phyloP scores from a whole-genome alignment of 352 stramenopile genomes.

The Phytophthora idaei region DNA sequence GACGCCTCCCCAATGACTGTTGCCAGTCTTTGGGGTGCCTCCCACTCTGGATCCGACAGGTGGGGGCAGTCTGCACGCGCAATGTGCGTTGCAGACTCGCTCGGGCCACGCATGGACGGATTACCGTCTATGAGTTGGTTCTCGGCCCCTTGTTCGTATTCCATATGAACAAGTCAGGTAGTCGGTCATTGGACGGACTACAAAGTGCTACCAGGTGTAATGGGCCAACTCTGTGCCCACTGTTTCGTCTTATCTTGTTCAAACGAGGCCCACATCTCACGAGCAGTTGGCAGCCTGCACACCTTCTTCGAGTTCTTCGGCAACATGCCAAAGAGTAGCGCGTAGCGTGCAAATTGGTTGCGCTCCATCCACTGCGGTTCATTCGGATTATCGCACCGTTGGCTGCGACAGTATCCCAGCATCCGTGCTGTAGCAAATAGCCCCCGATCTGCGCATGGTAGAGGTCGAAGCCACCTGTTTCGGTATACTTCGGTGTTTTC shows the following conservation, averaged over 20 bases:
- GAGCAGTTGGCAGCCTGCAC: neutral
- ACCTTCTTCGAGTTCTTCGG: conserved; percentile 11
- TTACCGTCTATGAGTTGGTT: no score
- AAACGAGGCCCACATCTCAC: conserved; percentile 6
- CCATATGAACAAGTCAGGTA: no score
- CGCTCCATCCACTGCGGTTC: conserved; percentile 5
- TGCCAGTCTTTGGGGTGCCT: no score
- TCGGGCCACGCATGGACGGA: no score
- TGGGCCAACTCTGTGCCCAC: no score
- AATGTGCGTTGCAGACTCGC: no score
- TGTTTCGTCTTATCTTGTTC: neutral
- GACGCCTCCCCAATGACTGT: no score
- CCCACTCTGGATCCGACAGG: no score
- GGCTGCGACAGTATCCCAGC: conserved; percentile 3
- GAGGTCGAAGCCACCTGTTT: neutral
- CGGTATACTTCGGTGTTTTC: neutral
- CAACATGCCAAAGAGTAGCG: conserved; percentile 4
- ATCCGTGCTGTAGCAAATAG: neutral
- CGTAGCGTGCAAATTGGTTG: neutral
- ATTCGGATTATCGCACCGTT: neutral
- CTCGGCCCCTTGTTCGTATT: no score
- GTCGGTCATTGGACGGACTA: no score
- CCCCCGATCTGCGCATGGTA: neutral
- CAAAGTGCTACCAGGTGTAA: no score
- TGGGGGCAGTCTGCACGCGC: no score